These are phyloP conservation scores for Phalaenopsis equestris DNA, from an alignment of 106 monocot species.

Conservation along the genomic window DNA sequence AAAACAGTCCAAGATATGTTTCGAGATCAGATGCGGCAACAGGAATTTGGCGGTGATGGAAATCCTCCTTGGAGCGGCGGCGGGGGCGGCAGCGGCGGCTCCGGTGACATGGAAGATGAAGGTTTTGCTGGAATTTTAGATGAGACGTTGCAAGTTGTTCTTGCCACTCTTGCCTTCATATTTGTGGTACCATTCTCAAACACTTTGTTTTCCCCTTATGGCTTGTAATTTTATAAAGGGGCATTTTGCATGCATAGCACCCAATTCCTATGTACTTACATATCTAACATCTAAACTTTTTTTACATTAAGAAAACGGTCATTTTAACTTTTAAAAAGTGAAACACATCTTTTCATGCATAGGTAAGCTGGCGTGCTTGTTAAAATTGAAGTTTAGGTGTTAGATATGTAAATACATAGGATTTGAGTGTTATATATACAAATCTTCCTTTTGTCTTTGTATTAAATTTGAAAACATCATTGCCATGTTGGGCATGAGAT, in stretches of 20 bases:
- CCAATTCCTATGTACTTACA: too few species aligned
- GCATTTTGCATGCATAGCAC: too few species aligned
- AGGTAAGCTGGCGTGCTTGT: too few species aligned
- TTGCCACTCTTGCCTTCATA: constrained; percentile 49
- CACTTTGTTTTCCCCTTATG: not conserved
- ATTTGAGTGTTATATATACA: too few species aligned
- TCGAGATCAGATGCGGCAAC: not conserved
- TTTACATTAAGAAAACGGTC: too few species aligned
- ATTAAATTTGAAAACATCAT: not conserved
- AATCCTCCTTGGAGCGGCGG: constrained; percentile 11
- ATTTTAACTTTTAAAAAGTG: too few species aligned
- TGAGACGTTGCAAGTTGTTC: constrained; percentile 48
- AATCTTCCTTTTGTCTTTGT: not conserved
- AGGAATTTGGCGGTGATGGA: constrained; percentile 7
- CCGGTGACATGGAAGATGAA: constrained; percentile 28
- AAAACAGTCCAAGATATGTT: constrained; percentile 2
- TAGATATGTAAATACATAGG: too few species aligned
- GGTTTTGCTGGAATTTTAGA: constrained; percentile 34
- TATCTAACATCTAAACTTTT: too few species aligned
- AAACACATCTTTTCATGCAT: too few species aligned
- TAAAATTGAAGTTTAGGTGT: too few species aligned
- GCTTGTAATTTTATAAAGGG: not conserved
- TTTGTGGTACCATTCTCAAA: constrained; percentile 35
- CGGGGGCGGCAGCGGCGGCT: constrained; percentile 31
- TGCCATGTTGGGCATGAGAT: not conserved